phyloP scores from a whole-genome alignment of 306 rosid species.

The Spatholobus suberectus region DNA sequence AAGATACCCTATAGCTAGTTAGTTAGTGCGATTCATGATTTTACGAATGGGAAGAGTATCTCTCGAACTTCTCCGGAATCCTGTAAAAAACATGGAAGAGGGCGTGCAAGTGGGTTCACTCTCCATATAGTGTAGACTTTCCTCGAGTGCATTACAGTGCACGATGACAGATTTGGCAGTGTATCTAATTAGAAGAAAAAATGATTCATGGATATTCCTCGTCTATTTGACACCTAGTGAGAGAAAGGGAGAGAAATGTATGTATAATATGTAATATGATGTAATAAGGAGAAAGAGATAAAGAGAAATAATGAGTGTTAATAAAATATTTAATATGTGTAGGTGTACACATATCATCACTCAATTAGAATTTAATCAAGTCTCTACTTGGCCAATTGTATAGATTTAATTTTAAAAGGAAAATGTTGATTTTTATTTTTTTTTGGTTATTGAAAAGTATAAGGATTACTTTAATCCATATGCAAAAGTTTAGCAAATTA shows the following conservation, averaged over 20 bases:
- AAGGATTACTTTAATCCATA: no score
- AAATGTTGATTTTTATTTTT: neutral
- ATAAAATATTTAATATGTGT: no score
- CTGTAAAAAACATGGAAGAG: constrained; percentile 8
- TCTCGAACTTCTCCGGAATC: constrained; percentile 46
- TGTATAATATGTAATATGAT: no score
- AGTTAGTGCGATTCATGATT: constrained; percentile 51
- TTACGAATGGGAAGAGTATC: constrained; percentile 35
- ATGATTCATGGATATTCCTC: no score
- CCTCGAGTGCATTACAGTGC: constrained; percentile 46
- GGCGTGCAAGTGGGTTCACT: constrained; percentile 39
- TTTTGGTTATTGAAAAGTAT: no score
- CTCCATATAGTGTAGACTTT: constrained; percentile 28
- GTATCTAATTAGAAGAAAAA: neutral
- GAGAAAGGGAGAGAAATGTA: no score
- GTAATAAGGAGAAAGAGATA: no score
- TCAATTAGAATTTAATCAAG: neutral
- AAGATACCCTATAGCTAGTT: constrained; percentile 32
- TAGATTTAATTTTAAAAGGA: neutral
- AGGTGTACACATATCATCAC: no score
- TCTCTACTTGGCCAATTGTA: neutral
- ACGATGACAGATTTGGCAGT: constrained; percentile 5
- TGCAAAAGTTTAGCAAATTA: no score
- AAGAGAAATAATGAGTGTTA: no score
- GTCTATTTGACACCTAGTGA: no score